phyloP scores from a whole-genome alignment of 805 yeast species.

The Suhomyces sp. region DNA sequence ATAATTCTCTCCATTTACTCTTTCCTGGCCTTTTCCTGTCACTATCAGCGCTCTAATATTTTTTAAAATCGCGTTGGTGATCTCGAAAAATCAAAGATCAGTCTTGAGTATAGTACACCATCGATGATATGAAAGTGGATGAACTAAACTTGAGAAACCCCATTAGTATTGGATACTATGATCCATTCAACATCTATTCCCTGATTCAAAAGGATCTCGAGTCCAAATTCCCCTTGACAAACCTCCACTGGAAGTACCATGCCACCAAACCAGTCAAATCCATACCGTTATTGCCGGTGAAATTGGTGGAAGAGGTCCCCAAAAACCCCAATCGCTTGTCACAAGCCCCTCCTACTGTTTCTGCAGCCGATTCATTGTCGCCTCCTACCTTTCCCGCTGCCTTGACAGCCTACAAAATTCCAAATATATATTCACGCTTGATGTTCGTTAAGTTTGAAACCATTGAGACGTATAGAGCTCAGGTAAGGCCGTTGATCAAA shows the following conservation, averaged over 20 bases:
- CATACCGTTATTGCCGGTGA: slow-evolving; percentile 55
- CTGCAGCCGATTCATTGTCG: neutral
- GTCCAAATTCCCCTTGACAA: slow-evolving; percentile 52
- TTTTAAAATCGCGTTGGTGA: neutral
- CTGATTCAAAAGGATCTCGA: slow-evolving; percentile 42
- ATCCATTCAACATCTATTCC: slow-evolving; percentile 64
- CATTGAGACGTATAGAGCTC: slow-evolving; percentile 71
- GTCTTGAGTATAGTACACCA: neutral
- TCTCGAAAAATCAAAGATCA: neutral
- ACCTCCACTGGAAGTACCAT: slow-evolving; percentile 64
- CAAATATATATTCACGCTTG: slow-evolving; percentile 56
- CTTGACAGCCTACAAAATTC: slow-evolving; percentile 3
- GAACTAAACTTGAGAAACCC: slow-evolving; percentile 16
- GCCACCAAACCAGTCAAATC: slow-evolving; percentile 56
- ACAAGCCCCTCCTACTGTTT: slow-evolving; percentile 7
- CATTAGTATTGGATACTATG: slow-evolving; percentile 58
- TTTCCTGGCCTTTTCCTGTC: no score
- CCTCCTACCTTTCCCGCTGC: neutral
- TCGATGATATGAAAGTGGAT: slow-evolving; percentile 4
- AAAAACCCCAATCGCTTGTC: slow-evolving; percentile 9
- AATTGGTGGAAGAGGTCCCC: slow-evolving; percentile 58
- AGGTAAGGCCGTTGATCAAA: slow-evolving; percentile 74
- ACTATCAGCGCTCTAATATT: neutral
- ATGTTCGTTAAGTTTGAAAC: slow-evolving; percentile 66
- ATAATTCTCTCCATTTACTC: no score